Conservation (phyloP, 169 alveolate species). For the Amoebophrya sp. region DNA sequence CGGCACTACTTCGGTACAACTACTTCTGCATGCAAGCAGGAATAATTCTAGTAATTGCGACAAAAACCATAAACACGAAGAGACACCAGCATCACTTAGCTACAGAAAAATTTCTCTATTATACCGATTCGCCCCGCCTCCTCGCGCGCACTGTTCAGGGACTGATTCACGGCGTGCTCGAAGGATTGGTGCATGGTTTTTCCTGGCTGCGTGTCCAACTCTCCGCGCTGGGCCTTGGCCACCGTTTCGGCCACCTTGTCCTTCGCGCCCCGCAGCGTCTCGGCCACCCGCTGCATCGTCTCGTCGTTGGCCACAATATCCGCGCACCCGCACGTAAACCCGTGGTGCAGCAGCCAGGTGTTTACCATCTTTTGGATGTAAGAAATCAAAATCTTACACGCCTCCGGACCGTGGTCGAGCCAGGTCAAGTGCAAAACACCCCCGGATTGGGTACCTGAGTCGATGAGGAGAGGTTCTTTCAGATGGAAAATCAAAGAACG, state of each 20-base stretch:
- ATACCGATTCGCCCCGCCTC: slow-evolving; percentile 61
- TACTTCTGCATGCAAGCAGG: too few species aligned
- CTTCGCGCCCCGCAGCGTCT: slow-evolving; percentile 63
- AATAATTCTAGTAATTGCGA: too few species aligned
- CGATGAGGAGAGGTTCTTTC: too few species aligned
- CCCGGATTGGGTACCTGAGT: slow-evolving; percentile 91
- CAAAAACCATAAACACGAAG: too few species aligned
- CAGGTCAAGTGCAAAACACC: slow-evolving; percentile 94
- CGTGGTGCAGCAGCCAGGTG: slow-evolving; percentile 92
- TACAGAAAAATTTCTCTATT: too few species aligned
- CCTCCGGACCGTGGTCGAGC: slow-evolving; percentile 97
- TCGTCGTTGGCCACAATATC: slow-evolving; percentile 93
- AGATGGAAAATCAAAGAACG: too few species aligned
- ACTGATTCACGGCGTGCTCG: slow-evolving; percentile 92
- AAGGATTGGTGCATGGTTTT: slow-evolving; percentile 94
- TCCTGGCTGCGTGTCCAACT: slow-evolving; percentile 97
- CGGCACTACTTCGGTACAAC: too few species aligned
- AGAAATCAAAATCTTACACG: slow-evolving; percentile 86
- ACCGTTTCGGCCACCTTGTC: slow-evolving; percentile 57
- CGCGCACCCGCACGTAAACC: slow-evolving; percentile 97
- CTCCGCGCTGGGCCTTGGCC: slow-evolving; percentile 87
- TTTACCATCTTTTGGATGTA: slow-evolving; percentile 90
- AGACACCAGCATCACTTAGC: too few species aligned
- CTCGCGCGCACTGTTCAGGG: slow-evolving; percentile 92
- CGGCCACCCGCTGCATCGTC: slow-evolving; percentile 78